Base-by-base conservation (phyloP, 1,284 basidiomycete species). In the Retiboletus fuscus region DNA sequence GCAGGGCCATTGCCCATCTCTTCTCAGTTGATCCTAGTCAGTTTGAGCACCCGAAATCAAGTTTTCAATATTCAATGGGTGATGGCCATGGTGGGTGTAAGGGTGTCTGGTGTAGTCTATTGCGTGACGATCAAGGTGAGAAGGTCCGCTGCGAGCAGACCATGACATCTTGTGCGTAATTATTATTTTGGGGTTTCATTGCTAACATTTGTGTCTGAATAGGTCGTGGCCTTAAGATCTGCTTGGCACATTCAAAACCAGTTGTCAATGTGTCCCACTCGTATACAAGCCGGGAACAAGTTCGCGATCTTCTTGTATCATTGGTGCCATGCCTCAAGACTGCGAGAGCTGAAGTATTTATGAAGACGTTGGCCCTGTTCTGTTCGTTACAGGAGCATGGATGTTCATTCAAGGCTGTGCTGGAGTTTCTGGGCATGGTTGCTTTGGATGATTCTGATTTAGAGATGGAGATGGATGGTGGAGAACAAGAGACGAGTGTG, bases 311-410 rank as follows among this genome's bases (percentile, higher is more conserved):
- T 10, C 49, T 64, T 13, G 15, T 49, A 49, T 41, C 22, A 20
- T 16, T 28, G 3, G 7, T 12, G 12, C 18, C 24, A 10, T 47
- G 18, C 5, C 13, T 70, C 18, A 13, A 30, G 26, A 61, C 41
- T 1, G 62, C 66, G 2, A 64, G 49, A 12, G 69, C 62, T 15
- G 66, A 71, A 44, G 47, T 71, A 2, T 71, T 71, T 16, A 64
- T 44, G 51, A 73, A 73, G 58, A 72, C 67, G 1, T n/a, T 73
- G 1, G 67, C 44, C 0, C 64, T 73, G 24, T 73, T 69, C n/a
- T 72, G 64, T 61, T 44, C 61, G 6, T 30, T 73, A 3, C 11
- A 3, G 1, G 49, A 69, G 16, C 55, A 69, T 26, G 57, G 72
- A 11, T 73, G 69, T 16, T 64, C 60, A 15, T 71, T 68, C 16